phyloP scores from a whole-genome alignment of 108 stramenopile genomes.

The Nitzschia inconspicua region DNA sequence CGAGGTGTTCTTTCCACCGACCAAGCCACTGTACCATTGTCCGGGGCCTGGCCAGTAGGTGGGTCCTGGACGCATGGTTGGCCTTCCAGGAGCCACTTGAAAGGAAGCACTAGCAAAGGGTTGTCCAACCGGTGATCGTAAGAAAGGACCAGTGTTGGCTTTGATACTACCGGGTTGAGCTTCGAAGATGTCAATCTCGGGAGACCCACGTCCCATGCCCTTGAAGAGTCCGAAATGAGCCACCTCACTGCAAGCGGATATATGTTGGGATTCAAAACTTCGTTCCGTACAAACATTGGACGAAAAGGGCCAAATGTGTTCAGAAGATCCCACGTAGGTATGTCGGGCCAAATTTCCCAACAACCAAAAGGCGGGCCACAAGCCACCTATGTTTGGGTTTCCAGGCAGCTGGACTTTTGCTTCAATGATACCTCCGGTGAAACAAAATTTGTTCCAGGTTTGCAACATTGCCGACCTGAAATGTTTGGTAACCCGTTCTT shows the following conservation, averaged over 20 bases:
- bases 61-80: constrained; percentile 64
- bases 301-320: constrained; percentile 91
- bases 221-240: constrained; percentile 84
- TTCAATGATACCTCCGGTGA: constrained; percentile 95
- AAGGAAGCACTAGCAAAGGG: constrained; percentile 84
- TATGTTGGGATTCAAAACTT: constrained; percentile 47
- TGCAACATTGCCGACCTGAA: constrained; percentile 94
- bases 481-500: constrained; percentile 69
- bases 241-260: constrained; percentile 76
- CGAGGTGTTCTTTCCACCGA: constrained; percentile 68
- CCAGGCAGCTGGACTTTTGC: constrained; percentile 88
- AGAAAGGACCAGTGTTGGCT: constrained; percentile 58
- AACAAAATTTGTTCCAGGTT: constrained; percentile 98
- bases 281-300: constrained; percentile 59
- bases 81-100: constrained; percentile 85
- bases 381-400: constrained; percentile 70
- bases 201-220: constrained; percentile 89
- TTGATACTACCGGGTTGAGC: constrained; percentile 75
- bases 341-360: constrained; percentile 95
- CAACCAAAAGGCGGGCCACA: constrained; percentile 99
- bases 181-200: constrained; percentile 98
- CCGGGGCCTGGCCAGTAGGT: constrained; percentile 86
- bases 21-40: constrained; percentile 89
- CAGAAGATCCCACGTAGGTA: constrained; percentile 89
- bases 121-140: constrained; percentile 76